These are phyloP conservation scores for Oemleria cerasiformis DNA, from an alignment of 306 rosid genomes.

Conservation along the genomic window DNA sequence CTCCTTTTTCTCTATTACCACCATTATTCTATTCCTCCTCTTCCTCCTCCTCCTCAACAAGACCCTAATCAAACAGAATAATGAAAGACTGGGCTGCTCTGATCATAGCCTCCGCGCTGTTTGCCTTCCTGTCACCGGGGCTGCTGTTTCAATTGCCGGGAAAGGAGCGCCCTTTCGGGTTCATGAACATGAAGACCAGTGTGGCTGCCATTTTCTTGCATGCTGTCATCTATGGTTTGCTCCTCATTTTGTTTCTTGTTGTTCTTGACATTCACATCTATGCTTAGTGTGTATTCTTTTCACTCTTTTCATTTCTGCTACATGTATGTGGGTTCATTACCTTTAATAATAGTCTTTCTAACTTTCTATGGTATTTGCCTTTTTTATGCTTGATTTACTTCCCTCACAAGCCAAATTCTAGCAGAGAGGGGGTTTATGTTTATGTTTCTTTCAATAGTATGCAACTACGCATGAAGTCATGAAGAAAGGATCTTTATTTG, in stretches of 20 bases:
- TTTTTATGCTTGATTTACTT: background rate
- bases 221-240: conserved; percentile 70
- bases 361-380: background rate
- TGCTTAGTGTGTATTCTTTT: conserved; percentile 23
- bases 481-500: no score
- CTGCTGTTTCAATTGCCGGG: conserved; percentile 87
- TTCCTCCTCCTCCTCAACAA: conserved; percentile 10
- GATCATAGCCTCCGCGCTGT: conserved; percentile 69
- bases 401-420: background rate
- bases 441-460: background rate
- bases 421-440: background rate
- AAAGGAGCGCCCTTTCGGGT: conserved; percentile 52
- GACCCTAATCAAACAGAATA: background rate
- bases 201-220: conserved; percentile 79
- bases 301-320: background rate
- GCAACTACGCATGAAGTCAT: no score
- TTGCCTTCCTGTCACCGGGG: conserved; percentile 79
- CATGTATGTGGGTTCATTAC: background rate
- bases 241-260: conserved; percentile 64
- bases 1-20: background rate
- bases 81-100: conserved; percentile 89
- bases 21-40: background rate
- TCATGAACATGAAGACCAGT: conserved; percentile 86
- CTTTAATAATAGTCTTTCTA: background rate
- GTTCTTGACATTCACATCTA: conserved; percentile 70